Evolutionary conservation across 1,284 basidiomycete species (phyloP).

Genomic region (Cryptococcus maquisensis): DNA sequence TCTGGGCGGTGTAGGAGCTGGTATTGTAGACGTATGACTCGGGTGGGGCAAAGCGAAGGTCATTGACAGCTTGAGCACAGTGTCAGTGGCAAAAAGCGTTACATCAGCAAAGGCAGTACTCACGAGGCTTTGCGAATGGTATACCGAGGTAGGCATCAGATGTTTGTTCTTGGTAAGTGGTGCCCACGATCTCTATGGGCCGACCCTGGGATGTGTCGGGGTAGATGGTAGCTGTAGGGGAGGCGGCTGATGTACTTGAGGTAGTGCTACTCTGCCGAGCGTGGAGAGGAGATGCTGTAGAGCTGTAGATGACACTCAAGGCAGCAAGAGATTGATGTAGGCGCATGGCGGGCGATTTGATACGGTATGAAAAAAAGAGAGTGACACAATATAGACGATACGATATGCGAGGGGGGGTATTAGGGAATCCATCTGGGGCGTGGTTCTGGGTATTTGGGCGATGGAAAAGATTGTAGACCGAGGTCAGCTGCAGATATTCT

Average conservation of each 20-base stretch:
- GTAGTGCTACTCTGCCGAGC: background rate
- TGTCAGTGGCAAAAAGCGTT: background rate
- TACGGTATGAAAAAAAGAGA: too few species aligned
- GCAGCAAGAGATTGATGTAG: too few species aligned
- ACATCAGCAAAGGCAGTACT: background rate
- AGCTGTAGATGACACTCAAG: too few species aligned
- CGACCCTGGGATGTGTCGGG: background rate
- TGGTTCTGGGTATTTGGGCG: too few species aligned
- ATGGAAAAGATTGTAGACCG: too few species aligned
- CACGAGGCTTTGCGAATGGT: constrained; percentile 59
- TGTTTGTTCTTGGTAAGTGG: background rate
- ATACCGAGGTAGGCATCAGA: constrained; percentile 54
- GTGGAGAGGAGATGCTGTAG: too few species aligned
- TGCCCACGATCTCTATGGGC: background rate
- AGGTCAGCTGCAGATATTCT: too few species aligned
- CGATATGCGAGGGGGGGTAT: too few species aligned
- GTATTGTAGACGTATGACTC: constrained; percentile 18
- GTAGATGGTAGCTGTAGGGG: background rate
- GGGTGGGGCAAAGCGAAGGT: constrained; percentile 11
- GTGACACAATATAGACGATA: too few species aligned
- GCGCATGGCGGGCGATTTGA: too few species aligned
- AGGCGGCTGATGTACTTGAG: background rate
- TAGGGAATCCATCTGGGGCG: too few species aligned
- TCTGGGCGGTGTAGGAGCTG: constrained; percentile 22
- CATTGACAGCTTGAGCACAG: constrained; percentile 5